Evolutionary conservation across 441 rosid genomes (phyloP), one percentile per base, ranked within the genome.

Genomic region (Euphorbia celastroides): DNA sequence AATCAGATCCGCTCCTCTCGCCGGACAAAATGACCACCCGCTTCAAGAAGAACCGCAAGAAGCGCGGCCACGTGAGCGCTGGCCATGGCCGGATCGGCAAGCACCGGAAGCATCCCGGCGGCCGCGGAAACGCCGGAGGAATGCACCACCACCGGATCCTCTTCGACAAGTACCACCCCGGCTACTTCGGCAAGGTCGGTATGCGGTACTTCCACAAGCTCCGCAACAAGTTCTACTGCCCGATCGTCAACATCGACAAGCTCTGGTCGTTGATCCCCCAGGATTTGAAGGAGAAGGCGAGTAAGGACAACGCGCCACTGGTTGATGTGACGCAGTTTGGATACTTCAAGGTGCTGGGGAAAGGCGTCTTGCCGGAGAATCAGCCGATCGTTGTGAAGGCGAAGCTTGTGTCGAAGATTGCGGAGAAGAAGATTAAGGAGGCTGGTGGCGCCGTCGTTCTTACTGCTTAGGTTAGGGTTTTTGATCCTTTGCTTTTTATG

Each of bases 191-290:
- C 0, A 88, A 90, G 74, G 96, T 90, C 0, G 96, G 94, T 41
- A 90, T 90, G 96, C 83, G 96, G n/a, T 88, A 88, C 68, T 90
- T 88, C 79, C 96, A 90, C 81, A 86, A 86, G 79, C 90, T 90
- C 5, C 86, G 90, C 61, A 90, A 90, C 84, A 83, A 83, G 81
- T 88, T 86, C 78, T 74, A 74, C 57, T 86, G 88, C 73, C 94
- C 96, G 3, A 83, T 86, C 72, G 96, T 90, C 14, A 90, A 90
- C 78, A 67, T 88, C 73, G 96, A 90, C 70, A 86, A 74, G 88
- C 89, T 90, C 2, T 90, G 96, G 96, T 90, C 94, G 0, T 65
- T 90, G 70, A 73, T 90, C 1, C 96, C 94, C 0, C 73, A 80
- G 64, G 92, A 88, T 0, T 84, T 78, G 42, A 88, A 82, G 64